Percentiles rank a stretch among this genome's conserved stretches.
phyloP scores from a whole-genome alignment of 192 early-diverging fungal genomes.

The Chytriomyces hyalinus region DNA sequence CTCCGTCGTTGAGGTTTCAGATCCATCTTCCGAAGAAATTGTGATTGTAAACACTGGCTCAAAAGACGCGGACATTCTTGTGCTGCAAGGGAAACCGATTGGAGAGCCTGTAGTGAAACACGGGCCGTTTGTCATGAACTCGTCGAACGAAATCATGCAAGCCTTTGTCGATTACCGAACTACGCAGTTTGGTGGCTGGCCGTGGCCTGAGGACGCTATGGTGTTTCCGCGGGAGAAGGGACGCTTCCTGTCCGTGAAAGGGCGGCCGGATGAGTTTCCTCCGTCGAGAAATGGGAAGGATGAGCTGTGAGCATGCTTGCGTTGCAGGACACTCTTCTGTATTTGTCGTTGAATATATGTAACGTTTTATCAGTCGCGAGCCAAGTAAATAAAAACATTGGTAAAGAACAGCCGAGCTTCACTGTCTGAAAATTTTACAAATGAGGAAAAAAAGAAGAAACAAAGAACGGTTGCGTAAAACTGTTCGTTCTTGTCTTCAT shows the following conservation, averaged over 20 bases:
- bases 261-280: slow-evolving; percentile 21
- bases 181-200: slow-evolving; percentile 43
- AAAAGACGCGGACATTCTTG: slow-evolving; percentile 57
- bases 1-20: slow-evolving; percentile 51
- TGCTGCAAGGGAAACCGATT: slow-evolving; percentile 63
- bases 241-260: slow-evolving; percentile 17
- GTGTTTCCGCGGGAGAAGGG: slow-evolving; percentile 25
- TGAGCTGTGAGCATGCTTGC: neutral
- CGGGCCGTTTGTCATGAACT: slow-evolving; percentile 67
- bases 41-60: slow-evolving; percentile 35
- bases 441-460: too few relatives aligned
- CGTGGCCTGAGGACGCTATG: slow-evolving; percentile 27
- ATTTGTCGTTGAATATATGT: too few relatives aligned
- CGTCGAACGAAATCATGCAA: slow-evolving; percentile 52
- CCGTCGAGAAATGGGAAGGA: slow-evolving; percentile 3
- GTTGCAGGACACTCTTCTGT: too few relatives aligned
- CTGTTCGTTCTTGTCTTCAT: too few relatives aligned
- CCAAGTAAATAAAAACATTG: too few relatives aligned
- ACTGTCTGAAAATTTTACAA: too few relatives aligned
- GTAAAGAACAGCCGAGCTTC: too few relatives aligned
- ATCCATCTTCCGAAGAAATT: slow-evolving; percentile 47
- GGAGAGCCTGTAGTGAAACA: slow-evolving; percentile 62
- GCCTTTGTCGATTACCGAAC: slow-evolving; percentile 31
- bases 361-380: too few relatives aligned
- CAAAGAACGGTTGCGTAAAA: too few relatives aligned